phyloP scores from a whole-genome alignment of 2,329 filamentous ascomycete species.

The Ophiostoma australiae region DNA sequence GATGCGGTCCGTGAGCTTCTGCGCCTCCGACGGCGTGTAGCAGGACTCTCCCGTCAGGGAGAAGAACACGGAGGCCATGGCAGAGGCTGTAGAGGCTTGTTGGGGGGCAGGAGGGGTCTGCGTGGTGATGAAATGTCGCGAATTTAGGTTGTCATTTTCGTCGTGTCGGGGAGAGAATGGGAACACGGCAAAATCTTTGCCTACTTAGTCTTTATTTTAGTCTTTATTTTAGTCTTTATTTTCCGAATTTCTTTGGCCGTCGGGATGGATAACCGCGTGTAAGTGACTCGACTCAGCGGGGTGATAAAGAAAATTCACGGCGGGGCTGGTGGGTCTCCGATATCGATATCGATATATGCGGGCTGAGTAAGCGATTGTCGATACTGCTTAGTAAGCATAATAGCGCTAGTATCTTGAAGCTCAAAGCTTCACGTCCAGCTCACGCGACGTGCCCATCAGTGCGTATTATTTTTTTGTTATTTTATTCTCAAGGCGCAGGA shows the following conservation, averaged over 20 bases:
- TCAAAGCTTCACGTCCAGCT: constrained; percentile 8
- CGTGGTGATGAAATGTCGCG: constrained; percentile 15
- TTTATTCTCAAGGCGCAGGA: background rate
- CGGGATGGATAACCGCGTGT: constrained; percentile 12
- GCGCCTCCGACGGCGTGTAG: constrained; percentile 45
- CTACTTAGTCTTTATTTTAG: constrained; percentile 9
- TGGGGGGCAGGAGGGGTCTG: background rate
- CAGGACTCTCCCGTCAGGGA: constrained; percentile 35
- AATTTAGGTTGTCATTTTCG: constrained; percentile 21
- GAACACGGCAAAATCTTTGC: background rate
- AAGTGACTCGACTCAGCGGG: constrained; percentile 22
- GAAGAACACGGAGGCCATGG: constrained; percentile 28
- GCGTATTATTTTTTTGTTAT: background rate
- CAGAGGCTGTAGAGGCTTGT: background rate
- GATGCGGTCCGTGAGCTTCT: constrained; percentile 43
- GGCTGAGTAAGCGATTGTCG: background rate
- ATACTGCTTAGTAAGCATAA: background rate
- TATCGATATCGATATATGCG: background rate
- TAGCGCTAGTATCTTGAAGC: background rate
- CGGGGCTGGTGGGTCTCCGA: constrained; percentile 18
- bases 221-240: constrained; percentile 2
- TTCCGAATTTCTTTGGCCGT: background rate
- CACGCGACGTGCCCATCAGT: background rate
- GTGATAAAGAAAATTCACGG: constrained; percentile 25
- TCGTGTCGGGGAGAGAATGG: background rate